Conservation (phyloP, 306 rosid genomes). For the Trifolium fragiferum region DNA sequence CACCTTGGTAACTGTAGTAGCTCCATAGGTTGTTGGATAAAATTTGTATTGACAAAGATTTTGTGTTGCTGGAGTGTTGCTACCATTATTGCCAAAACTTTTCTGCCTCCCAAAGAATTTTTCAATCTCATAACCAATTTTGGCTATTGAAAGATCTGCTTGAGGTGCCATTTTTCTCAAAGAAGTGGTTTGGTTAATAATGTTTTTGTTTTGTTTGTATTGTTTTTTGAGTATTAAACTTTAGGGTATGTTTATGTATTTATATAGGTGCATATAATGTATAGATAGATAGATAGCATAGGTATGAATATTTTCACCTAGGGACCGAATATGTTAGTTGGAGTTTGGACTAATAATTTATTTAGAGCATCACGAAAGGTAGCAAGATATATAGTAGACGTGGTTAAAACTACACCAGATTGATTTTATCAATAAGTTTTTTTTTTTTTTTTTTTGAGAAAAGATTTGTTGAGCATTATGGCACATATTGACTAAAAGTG, state of each 20-base stretch:
- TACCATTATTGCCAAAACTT: slow-evolving; percentile 35
- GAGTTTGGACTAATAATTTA: slow-evolving; percentile 5
- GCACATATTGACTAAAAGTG: too few relatives aligned
- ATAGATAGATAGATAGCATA: slow-evolving; percentile 15
- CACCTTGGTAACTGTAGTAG: slow-evolving; percentile 43
- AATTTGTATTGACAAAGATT: slow-evolving; percentile 53
- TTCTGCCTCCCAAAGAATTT: slow-evolving; percentile 47
- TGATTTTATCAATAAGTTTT: not conserved
- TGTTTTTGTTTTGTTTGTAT: not conserved
- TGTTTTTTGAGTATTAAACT: slow-evolving; percentile 15
- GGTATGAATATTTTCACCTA: not conserved
- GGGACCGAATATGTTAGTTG: slow-evolving; percentile 29
- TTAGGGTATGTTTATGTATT: slow-evolving; percentile 33
- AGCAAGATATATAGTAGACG: slow-evolving; percentile 32
- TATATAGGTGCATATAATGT: slow-evolving; percentile 37
- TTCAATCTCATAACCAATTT: slow-evolving; percentile 48
- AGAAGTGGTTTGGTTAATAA: not conserved
- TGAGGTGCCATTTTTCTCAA: slow-evolving; percentile 50
- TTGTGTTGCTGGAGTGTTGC: slow-evolving; percentile 24
- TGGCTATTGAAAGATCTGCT: slow-evolving; percentile 42
- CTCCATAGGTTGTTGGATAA: slow-evolving; percentile 45
- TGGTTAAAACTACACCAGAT: slow-evolving; percentile 35
- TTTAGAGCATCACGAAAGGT: slow-evolving; percentile 37
- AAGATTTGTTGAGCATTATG: not conserved
- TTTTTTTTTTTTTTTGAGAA: not conserved